These are phyloP conservation scores for Neoboletus magnificus DNA, from an alignment of 768 basidiomycete species.

Conservation along the genomic window DNA sequence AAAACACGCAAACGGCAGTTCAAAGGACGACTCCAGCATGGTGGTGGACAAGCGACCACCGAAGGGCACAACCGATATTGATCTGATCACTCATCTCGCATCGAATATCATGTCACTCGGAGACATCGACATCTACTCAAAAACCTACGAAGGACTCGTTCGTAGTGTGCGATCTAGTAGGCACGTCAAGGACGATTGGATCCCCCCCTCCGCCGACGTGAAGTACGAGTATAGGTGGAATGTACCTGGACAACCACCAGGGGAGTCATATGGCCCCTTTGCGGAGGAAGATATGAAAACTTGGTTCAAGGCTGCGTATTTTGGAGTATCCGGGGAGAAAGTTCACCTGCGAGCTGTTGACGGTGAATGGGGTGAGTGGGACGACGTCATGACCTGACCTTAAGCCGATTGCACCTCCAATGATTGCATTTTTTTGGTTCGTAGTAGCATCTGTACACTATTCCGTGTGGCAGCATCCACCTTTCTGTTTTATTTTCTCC, in stretches of 20 bases:
- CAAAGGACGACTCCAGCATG: conserved; percentile 41
- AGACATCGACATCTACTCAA: conserved; percentile 82
- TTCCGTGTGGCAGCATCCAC: not conserved
- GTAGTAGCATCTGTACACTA: conserved; percentile 17
- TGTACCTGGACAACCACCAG: conserved; percentile 46
- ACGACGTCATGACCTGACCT: conserved; percentile 52
- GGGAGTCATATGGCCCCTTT: conserved; percentile 75
- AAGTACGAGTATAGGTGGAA: conserved; percentile 85
- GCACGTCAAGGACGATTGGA: conserved; percentile 64
- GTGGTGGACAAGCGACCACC: conserved; percentile 43
- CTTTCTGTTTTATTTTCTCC: not conserved
- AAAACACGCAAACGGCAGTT: conserved; percentile 32
- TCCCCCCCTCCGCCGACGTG: conserved; percentile 70
- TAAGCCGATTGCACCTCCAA: not conserved
- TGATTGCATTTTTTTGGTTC: not conserved
- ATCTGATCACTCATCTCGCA: conserved; percentile 78
- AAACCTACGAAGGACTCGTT: conserved; percentile 82
- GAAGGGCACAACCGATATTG: conserved; percentile 55
- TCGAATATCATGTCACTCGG: conserved; percentile 86
- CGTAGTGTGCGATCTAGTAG: conserved; percentile 72
- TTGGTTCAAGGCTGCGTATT: conserved; percentile 81
- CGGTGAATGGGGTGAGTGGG: conserved; percentile 75
- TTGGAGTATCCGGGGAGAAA: conserved; percentile 74
- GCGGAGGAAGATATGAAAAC: conserved; percentile 72
- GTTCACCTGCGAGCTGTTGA: conserved; percentile 66